Evolutionary conservation across 176 grass and related monocot genomes (phyloP).

Genomic region (Ensete ventricosum): DNA sequence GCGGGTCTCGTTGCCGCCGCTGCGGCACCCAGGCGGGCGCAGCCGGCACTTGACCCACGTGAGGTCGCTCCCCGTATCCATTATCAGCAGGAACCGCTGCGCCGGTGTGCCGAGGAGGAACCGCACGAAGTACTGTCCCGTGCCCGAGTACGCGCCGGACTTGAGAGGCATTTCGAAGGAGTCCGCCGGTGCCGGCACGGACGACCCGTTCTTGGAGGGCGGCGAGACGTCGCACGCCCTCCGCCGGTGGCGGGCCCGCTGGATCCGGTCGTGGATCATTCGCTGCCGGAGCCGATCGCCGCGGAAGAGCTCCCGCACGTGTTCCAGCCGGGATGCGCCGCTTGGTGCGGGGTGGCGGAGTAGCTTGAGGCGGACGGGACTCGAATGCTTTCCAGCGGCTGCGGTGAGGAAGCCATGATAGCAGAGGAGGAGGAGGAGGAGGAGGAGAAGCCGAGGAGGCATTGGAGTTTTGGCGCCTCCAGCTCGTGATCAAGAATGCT

Average conservation of each 20-base stretch:
- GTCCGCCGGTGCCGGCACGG: not conserved
- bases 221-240: not conserved
- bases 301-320: not conserved
- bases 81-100: conserved; percentile 33
- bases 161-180: conserved; percentile 65
- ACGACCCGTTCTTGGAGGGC: not conserved
- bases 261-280: not conserved
- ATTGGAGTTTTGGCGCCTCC: not conserved
- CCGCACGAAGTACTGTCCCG: conserved; percentile 59
- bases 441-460: not conserved
- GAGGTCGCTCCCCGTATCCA: conserved; percentile 69
- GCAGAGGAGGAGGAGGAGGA: not conserved
- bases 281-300: not conserved
- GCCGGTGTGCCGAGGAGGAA: conserved; percentile 84
- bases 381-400: not conserved
- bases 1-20: conserved; percentile 8
- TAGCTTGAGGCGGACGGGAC: not conserved
- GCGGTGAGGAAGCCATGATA: not conserved
- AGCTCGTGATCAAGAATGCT: not conserved
- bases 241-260: not conserved
- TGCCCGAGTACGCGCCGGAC: conserved; percentile 34
- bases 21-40: not conserved
- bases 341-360: not conserved
- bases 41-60: conserved; percentile 80
- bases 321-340: not conserved